Evolutionary conservation across 768 basidiomycete species (phyloP).

Genomic region (Mycena amicta): DNA sequence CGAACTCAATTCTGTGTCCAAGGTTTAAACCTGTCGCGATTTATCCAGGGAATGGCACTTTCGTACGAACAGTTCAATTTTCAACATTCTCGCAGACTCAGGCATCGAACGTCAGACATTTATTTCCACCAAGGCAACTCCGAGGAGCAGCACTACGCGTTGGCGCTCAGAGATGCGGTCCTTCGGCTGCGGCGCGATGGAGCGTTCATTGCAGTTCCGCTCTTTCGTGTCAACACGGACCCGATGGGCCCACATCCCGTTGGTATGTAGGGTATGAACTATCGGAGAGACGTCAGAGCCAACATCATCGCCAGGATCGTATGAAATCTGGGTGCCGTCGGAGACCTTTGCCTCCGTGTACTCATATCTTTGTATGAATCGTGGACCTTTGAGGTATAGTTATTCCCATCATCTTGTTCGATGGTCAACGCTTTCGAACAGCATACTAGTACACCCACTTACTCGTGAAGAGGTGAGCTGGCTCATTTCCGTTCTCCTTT

Average conservation of each 20-base stretch:
- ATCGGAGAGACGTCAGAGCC: background rate
- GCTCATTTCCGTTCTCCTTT: too few relatives aligned
- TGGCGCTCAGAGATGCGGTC: conserved; percentile 71
- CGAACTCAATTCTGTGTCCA: conserved; percentile 1
- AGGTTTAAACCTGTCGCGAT: too few relatives aligned
- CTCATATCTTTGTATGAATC: conserved; percentile 71
- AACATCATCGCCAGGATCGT: conserved; percentile 54
- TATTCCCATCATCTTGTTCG: too few relatives aligned
- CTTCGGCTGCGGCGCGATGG: conserved; percentile 71
- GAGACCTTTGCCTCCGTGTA: conserved; percentile 78
- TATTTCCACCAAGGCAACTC: conserved; percentile 75
- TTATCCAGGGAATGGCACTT: conserved; percentile 76
- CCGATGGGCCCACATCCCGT: conserved; percentile 79
- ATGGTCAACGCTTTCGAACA: conserved; percentile 32
- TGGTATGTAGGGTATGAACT: conserved; percentile 44
- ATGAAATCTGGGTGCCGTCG: conserved; percentile 79
- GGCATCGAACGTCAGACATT: conserved; percentile 52
- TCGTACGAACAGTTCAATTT: conserved; percentile 55
- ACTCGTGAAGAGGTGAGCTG: conserved; percentile 68
- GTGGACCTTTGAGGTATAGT: conserved; percentile 69
- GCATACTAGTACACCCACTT: conserved; percentile 74
- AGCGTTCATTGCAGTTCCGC: conserved; percentile 78
- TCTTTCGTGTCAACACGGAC: conserved; percentile 67
- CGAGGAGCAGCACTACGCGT: conserved; percentile 62
- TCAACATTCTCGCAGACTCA: background rate